Evolutionary conservation across 495 filamentous ascomycete genomes (phyloP).

Genomic region (Rostrohypoxylon terebratum): DNA sequence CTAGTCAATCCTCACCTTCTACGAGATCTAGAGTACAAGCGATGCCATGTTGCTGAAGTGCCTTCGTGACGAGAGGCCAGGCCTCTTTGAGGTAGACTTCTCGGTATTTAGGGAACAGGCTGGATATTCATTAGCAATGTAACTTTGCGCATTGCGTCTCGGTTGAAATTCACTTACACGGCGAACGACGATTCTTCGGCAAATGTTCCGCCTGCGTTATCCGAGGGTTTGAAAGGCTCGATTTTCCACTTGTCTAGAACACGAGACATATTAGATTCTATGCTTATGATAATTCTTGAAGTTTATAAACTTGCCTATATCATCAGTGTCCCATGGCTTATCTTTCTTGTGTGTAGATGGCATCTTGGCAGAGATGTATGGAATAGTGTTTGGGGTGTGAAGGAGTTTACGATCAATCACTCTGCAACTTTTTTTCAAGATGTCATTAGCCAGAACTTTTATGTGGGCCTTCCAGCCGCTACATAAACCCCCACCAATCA

Average conservation of each 20-base stretch:
- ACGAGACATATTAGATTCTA: background rate
- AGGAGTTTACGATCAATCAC: constrained; percentile 2
- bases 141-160: background rate
- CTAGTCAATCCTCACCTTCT: constrained; percentile 67
- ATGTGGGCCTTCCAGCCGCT: constrained; percentile 24
- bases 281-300: background rate
- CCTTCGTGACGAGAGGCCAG: constrained; percentile 84
- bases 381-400: background rate
- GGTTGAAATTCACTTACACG: constrained; percentile 29
- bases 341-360: constrained; percentile 93
- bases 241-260: constrained; percentile 91
- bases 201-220: constrained; percentile 89
- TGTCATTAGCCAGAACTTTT: constrained; percentile 34
- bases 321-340: constrained; percentile 98
- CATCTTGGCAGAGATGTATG: constrained; percentile 64
- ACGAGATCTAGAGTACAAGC: constrained; percentile 74
- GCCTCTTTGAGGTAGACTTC: constrained; percentile 83
- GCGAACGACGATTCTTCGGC: constrained; percentile 80
- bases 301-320: constrained; percentile 62
- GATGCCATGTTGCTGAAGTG: constrained; percentile 84
- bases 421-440: constrained; percentile 43
- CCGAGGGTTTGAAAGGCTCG: constrained; percentile 83
- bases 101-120: constrained; percentile 94
- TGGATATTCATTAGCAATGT: constrained; percentile 6
- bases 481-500: background rate